Conservation (phyloP, 352 stramenopile species). For the Pythium sp. region DNA sequence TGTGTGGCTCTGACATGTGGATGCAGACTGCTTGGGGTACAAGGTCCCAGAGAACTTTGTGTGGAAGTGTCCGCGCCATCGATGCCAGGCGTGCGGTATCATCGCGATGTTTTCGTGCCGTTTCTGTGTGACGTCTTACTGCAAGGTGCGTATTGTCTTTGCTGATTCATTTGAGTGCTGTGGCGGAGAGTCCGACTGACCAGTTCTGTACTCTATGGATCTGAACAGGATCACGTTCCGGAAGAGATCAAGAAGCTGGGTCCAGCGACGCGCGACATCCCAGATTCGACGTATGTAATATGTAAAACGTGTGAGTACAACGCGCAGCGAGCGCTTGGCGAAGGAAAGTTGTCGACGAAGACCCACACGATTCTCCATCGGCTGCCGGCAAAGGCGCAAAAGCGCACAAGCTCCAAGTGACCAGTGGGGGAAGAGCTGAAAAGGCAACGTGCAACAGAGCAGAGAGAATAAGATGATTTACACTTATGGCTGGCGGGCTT, state of each 20-base stretch:
- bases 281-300: not conserved
- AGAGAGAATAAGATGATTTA: not conserved
- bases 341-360: not conserved
- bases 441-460: not conserved
- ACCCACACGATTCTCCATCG: not conserved
- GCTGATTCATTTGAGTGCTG: too few relatives aligned
- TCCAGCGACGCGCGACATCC: not conserved
- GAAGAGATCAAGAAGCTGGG: not conserved
- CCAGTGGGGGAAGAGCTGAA: not conserved
- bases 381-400: not conserved
- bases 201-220: not conserved
- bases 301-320: not conserved
- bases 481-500: too few relatives aligned
- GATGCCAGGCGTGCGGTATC: not conserved
- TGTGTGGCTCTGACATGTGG: not conserved
- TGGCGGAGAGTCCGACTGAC: not conserved
- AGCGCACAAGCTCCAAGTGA: not conserved
- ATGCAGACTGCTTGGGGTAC: not conserved
- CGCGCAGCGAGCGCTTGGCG: not conserved
- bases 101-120: not conserved
- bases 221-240: not conserved
- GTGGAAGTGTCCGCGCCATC: not conserved
- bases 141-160: not conserved
- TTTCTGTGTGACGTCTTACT: not conserved
- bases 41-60: not conserved